Base-by-base conservation (phyloP, 257 asterid species). In the Forsythia suspensa region DNA sequence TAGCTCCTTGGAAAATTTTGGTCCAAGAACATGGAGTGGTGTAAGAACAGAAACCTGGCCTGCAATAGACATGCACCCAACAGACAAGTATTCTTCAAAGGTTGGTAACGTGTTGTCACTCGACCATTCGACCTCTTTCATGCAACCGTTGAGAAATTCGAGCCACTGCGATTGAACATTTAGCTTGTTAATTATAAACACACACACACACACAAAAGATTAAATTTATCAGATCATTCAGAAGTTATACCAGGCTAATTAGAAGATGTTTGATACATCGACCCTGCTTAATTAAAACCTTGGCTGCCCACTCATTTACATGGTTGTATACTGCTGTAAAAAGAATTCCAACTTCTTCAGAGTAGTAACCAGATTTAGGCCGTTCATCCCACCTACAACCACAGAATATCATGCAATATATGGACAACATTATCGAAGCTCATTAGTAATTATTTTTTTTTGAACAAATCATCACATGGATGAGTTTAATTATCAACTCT, bases 341-440 rank as follows among this genome's bases (percentile, higher is more conserved):
- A 2, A 85, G 74, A 43, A 78, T 69, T 52, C 80, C 72, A 18
- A 87, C 91, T 43, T 73, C 81, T 80, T 85, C 69, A 5, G 85
- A 83, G 69, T 71, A 77, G 15, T 78, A 80, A 11, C 73, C 74
- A 5, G 18, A 66, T 21, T 57, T 24, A 52, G 86, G 63, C 46
- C 70, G 77, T 67, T 76, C 81, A 57, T 83, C 83, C 92, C 92
- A 89, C 76, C 91, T 89, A 69, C 63, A 76, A 79, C 13, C 21
- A 10, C 16, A 34, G 37, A 55, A 37, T 13, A 70, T 55, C 43
- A 66, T 41, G 3, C 9, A 55, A 18, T 55, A 8, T 34, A 10
- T 20, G 3, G 4, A 8, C 12, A 18, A 59, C 34, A 18, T 59
- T 59, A n/a, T 7, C 4, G 10, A 59, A n/a, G 55, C 6, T 61